phyloP scores from a whole-genome alignment of 2,329 filamentous ascomycete species.

The Dothidotthia symphoricarpi region DNA sequence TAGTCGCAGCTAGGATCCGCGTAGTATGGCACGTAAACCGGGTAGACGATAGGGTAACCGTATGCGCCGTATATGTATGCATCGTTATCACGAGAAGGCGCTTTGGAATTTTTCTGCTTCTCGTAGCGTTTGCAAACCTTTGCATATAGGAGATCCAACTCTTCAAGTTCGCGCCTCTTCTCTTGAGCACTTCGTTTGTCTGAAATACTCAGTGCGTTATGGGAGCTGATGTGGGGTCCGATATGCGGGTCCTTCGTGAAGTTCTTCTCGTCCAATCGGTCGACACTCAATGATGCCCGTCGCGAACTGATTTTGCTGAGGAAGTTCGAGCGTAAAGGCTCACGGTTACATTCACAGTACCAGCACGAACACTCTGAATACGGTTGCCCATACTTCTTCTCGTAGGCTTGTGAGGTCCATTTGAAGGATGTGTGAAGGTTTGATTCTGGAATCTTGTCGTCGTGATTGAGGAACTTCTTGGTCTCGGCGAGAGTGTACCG shows the following conservation, averaged over 20 bases:
- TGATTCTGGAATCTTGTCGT: conserved; percentile 76
- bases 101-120: conserved; percentile 33
- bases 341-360: conserved; percentile 74
- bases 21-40: conserved; percentile 48
- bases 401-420: conserved; percentile 70
- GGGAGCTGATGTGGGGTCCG: conserved; percentile 69
- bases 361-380: conserved; percentile 80
- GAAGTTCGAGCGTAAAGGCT: conserved; percentile 47
- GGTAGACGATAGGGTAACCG: conserved; percentile 46
- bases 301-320: conserved; percentile 43
- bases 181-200: conserved; percentile 14
- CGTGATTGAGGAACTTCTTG: conserved; percentile 69
- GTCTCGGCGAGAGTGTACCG: conserved; percentile 52
- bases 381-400: conserved; percentile 61
- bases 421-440: conserved; percentile 65
- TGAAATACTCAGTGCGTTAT: conserved; percentile 60
- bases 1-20: conserved; percentile 42
- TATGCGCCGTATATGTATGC: conserved; percentile 38
- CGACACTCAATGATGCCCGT: conserved; percentile 24
- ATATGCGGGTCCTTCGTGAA: conserved; percentile 52
- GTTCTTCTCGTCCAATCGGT: conserved; percentile 5
- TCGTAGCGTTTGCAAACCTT: conserved; percentile 38
- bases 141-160: conserved; percentile 58
- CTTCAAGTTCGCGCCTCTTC: conserved; percentile 31
- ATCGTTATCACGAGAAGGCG: conserved; percentile 34